Evolutionary conservation across 225 moss, liverwort and hornwort species (phyloP).

Genomic region (Anthoceros angustus): DNA sequence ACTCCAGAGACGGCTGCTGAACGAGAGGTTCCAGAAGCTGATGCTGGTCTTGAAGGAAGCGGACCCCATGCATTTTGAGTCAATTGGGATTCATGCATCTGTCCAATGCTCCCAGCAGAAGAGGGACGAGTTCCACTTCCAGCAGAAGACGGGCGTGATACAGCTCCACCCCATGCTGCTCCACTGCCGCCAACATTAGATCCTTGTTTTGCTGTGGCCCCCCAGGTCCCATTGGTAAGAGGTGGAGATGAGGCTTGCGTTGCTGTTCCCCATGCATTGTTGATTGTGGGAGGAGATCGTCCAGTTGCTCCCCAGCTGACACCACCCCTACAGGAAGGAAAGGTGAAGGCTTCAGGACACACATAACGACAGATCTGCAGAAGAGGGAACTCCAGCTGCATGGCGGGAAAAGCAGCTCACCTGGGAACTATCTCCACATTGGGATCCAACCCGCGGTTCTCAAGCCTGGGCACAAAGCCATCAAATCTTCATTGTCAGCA

Average conservation of each 20-base stretch:
- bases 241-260: conserved; percentile 78
- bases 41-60: neutral
- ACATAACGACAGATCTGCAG: neutral
- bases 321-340: conserved; percentile 46
- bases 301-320: conserved; percentile 85
- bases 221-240: conserved; percentile 48
- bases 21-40: conserved; percentile 20
- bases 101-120: conserved; percentile 58
- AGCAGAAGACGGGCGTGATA: conserved; percentile 72
- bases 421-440: conserved; percentile 96
- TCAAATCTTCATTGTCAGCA: neutral
- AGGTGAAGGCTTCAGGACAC: neutral
- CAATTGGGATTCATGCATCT: conserved; percentile 28
- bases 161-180: conserved; percentile 31
- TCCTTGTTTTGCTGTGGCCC: conserved; percentile 26
- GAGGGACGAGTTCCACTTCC: conserved; percentile 61
- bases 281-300: conserved; percentile 66
- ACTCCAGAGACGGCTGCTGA: conserved; percentile 84
- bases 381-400: neutral
- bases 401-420: conserved; percentile 13
- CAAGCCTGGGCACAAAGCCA: conserved; percentile 44
- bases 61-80: conserved; percentile 53
- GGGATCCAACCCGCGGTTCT: conserved; percentile 97
- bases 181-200: conserved; percentile 21
- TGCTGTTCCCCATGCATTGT: conserved; percentile 52